Conservation (phyloP, 1,284 basidiomycete genomes). For the Vanrija sp. region DNA sequence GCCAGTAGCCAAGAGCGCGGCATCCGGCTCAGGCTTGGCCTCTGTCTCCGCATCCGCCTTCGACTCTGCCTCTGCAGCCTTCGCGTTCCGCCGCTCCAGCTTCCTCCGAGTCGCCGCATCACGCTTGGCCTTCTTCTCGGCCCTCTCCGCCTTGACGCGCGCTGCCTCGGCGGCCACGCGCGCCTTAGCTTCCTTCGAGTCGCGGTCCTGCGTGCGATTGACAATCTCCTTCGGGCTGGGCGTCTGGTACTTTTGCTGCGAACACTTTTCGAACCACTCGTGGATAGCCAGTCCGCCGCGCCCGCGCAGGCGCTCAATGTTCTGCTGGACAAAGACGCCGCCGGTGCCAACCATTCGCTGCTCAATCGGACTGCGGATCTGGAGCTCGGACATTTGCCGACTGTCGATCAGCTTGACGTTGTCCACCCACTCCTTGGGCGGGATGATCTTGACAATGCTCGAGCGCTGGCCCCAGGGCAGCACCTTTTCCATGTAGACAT, state of each 20-base stretch:
- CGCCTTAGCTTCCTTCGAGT: conserved; percentile 36
- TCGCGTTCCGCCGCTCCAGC: conserved; percentile 5
- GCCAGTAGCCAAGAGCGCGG: background rate
- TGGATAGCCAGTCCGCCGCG: conserved; percentile 63
- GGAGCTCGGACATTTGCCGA: conserved; percentile 63
- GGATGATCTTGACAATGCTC: conserved; percentile 90
- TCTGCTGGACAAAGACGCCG: conserved; percentile 85
- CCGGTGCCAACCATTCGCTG: conserved; percentile 82
- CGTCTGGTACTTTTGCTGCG: conserved; percentile 31
- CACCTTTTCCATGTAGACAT: conserved; percentile 75
- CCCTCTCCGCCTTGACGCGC: conserved; percentile 12
- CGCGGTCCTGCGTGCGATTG: conserved; percentile 30
- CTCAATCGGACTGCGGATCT: conserved; percentile 78
- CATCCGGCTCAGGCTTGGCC: background rate
- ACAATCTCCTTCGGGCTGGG: conserved; percentile 37
- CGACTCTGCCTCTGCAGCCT: conserved; percentile 3
- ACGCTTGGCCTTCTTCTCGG: conserved; percentile 20
- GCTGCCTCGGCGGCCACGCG: conserved; percentile 18
- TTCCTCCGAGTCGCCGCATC: conserved; percentile 37
- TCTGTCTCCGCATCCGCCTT: conserved; percentile 8
- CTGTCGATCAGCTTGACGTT: conserved; percentile 64
- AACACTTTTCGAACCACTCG: conserved; percentile 81
- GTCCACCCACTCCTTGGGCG: conserved; percentile 82
- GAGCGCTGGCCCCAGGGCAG: conserved; percentile 82
- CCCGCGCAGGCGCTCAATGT: conserved; percentile 76